Conservation (phyloP, 2,329 filamentous ascomycete species). For the Exophiala aquamarina region DNA sequence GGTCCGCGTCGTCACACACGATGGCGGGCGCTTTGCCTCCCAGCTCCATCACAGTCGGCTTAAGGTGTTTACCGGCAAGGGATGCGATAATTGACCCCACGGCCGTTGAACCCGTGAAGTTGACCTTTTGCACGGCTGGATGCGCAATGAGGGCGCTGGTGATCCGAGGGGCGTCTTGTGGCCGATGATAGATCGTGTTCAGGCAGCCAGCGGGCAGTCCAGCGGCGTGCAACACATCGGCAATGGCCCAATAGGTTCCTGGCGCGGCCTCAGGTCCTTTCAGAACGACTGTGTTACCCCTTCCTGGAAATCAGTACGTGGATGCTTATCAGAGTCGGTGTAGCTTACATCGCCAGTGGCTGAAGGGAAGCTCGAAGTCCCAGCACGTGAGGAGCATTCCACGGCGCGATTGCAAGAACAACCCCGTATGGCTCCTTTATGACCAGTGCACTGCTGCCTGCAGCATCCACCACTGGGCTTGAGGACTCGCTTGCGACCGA, state of each 20-base stretch:
- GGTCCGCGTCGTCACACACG: constrained; percentile 75
- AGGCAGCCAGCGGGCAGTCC: constrained; percentile 73
- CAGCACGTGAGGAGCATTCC: constrained; percentile 52
- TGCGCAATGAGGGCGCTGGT: constrained; percentile 68
- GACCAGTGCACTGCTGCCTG: constrained; percentile 20
- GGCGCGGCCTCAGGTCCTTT: constrained; percentile 71
- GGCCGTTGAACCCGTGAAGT: constrained; percentile 74
- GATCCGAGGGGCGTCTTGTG: constrained; percentile 62
- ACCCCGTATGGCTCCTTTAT: constrained; percentile 37
- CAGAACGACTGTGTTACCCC: constrained; percentile 70
- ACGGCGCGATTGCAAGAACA: constrained; percentile 56
- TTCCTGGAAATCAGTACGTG: too few relatives aligned
- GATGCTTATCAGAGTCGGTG: too few relatives aligned
- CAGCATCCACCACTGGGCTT: background rate
- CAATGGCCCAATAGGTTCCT: constrained; percentile 60
- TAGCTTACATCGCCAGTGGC: background rate
- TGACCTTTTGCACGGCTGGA: constrained; percentile 68
- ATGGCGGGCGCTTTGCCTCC: constrained; percentile 80
- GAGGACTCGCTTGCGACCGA: too few relatives aligned
- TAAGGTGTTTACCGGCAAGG: constrained; percentile 70
- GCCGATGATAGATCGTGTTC: constrained; percentile 65
- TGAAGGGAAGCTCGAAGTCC: constrained; percentile 36
- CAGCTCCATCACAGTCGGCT: constrained; percentile 77
- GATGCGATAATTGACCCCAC: constrained; percentile 71
- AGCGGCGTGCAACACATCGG: constrained; percentile 66